Evolutionary conservation across 495 filamentous ascomycete species (phyloP), one percentile per base, ranked within the genome.

Genomic region (Trypethelium eluteriae): DNA sequence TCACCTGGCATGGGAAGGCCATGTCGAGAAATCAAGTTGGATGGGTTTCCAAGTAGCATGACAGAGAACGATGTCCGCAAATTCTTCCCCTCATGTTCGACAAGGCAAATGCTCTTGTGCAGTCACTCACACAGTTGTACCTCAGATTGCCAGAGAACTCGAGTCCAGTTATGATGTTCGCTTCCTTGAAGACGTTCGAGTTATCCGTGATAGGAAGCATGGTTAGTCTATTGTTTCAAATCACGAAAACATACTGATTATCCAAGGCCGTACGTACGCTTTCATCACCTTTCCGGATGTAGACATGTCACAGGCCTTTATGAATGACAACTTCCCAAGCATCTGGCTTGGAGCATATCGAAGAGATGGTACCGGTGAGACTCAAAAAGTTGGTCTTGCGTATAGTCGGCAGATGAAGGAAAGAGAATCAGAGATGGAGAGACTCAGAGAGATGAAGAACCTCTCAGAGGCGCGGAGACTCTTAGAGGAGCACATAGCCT

Each of bases 181-280:
- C 7, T 36, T 35, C 14, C 53, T 59, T 2, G 53, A 59, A 7
- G 53, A 59, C 63, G 84, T 96, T 14, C 81, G 95, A 56, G 78
- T 96, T 10, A 86, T 95, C 67, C 84, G 91, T 57, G 90, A 94
- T 70, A 82, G 89, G 66, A 82, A 81, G 59, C 87, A 80, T 25
- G 85, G 91, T 66, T 88, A 92, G 62, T 92, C 87, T 65, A 92
- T 89, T 86, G 84, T 87, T 59, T 96, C n/a, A 18, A 14, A 25
- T 53, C 16, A 18, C 53, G 34, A 7, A 59, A 59, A 2, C 53
- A 36, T 36, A 36, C 14, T 59, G 53, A 59, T 70, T 89, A 86
- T 84, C 62, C 62, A 81, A 57, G 88, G 87, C 14, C 80, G 85
- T 59, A 81, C 81, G 49, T 83, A 90, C 74, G 89, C 85, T 3